phyloP scores from a whole-genome alignment of 1,139 yeast species.

The Pichia sp. region DNA sequence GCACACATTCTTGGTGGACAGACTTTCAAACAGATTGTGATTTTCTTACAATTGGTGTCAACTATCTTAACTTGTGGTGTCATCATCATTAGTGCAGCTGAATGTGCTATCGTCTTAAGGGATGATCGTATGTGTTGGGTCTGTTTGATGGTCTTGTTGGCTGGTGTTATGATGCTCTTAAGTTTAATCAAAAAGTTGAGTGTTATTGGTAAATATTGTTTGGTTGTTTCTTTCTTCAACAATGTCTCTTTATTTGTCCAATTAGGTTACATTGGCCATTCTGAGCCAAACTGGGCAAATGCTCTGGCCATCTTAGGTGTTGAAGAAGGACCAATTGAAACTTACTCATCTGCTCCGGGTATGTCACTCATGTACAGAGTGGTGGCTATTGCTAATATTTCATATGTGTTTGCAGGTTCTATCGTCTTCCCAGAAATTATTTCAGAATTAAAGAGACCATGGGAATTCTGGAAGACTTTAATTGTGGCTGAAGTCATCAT shows the following conservation, averaged over 20 bases:
- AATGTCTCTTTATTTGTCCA: conserved; percentile 41
- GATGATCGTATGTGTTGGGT: conserved; percentile 39
- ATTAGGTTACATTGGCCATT: conserved; percentile 37
- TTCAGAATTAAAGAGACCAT: conserved; percentile 47
- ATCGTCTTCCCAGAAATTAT: conserved; percentile 44
- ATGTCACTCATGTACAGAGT: conserved; percentile 32
- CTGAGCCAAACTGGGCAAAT: conserved; percentile 37
- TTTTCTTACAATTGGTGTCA: conserved; percentile 39
- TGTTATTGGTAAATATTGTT: conserved; percentile 34
- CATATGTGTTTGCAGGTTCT: conserved; percentile 49
- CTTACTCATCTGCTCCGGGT: conserved; percentile 16
- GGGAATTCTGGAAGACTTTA: conserved; percentile 47
- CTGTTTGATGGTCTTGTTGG: conserved; percentile 39
- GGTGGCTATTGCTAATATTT: conserved; percentile 41
- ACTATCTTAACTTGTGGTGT: conserved; percentile 41
- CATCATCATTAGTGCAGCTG: conserved; percentile 39
- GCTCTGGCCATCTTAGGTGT: conserved; percentile 30
- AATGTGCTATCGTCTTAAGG: conserved; percentile 40
- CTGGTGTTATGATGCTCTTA: conserved; percentile 38
- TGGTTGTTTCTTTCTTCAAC: conserved; percentile 39
- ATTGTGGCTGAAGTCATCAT: conserved; percentile 39
- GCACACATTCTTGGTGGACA: conserved; percentile 38
- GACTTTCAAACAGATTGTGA: conserved; percentile 33
- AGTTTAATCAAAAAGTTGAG: conserved; percentile 39
- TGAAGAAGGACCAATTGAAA: conserved; percentile 27